These are phyloP conservation scores for Tausonia pullulans DNA, from an alignment of 1,284 basidiomycete genomes.

Conservation along the genomic window DNA sequence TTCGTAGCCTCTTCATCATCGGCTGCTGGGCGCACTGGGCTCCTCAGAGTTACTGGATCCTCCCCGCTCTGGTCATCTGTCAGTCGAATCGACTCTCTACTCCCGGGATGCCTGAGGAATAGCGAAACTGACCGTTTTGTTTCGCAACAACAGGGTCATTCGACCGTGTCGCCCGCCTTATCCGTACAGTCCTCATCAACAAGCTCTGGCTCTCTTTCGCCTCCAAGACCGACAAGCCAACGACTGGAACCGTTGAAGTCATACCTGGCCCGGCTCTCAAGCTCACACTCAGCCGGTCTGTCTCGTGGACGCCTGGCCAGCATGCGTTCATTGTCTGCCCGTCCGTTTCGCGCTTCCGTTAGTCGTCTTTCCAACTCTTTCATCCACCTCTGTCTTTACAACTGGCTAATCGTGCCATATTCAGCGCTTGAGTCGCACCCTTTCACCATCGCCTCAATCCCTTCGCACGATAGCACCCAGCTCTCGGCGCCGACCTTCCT, in stretches of 20 bases:
- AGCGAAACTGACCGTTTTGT: too few relatives aligned
- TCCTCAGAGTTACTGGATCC: slow-evolving; percentile 2
- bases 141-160: slow-evolving; percentile 30
- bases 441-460: slow-evolving; percentile 29
- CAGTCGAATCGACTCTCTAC: too few relatives aligned
- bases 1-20: slow-evolving; percentile 23
- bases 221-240: slow-evolving; percentile 22
- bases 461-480: slow-evolving; percentile 16
- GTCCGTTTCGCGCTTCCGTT: slow-evolving; percentile 23
- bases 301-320: slow-evolving; percentile 50
- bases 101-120: too few relatives aligned
- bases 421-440: slow-evolving; percentile 31
- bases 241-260: background rate
- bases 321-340: slow-evolving; percentile 33
- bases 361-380: background rate
- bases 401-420: too few relatives aligned
- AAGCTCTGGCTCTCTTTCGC: slow-evolving; percentile 37
- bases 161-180: slow-evolving; percentile 46
- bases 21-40: slow-evolving; percentile 29
- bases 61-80: background rate
- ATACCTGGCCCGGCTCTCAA: slow-evolving; percentile 44
- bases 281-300: slow-evolving; percentile 39
- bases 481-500: slow-evolving; percentile 24
- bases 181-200: slow-evolving; percentile 46
- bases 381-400: too few relatives aligned